Evolutionary conservation across 2,329 filamentous ascomycete genomes (phyloP).

Genomic region (Pyrenochaeta sp.): DNA sequence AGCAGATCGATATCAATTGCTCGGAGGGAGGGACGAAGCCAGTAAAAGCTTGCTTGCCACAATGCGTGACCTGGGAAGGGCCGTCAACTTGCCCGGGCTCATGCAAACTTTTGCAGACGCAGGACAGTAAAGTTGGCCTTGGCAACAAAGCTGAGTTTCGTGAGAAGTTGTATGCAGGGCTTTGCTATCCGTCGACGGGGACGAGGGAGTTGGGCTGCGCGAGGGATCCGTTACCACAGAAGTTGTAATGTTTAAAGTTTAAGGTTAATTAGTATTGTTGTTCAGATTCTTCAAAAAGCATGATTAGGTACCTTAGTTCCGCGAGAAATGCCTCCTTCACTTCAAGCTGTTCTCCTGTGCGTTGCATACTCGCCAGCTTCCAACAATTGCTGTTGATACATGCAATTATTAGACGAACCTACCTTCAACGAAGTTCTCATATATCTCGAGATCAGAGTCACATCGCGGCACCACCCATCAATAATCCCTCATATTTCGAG

Average conservation of each 20-base stretch:
- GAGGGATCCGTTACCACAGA: background rate
- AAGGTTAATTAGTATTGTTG: too few relatives aligned
- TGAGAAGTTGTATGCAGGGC: background rate
- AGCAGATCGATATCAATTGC: background rate
- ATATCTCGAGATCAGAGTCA: too few relatives aligned
- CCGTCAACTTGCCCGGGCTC: constrained; percentile 1
- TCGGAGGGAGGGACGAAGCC: background rate
- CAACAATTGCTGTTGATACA: too few relatives aligned
- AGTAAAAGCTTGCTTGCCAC: constrained; percentile 5
- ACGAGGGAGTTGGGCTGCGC: background rate
- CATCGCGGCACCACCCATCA: too few relatives aligned
- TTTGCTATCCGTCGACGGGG: background rate
- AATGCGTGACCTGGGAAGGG: background rate
- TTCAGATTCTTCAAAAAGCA: too few relatives aligned
- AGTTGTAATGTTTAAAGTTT: background rate
- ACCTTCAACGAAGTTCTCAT: too few relatives aligned
- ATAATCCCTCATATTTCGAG: too few relatives aligned
- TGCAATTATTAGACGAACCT: too few relatives aligned
- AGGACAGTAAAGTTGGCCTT: constrained; percentile 1
- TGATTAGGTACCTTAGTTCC: too few relatives aligned
- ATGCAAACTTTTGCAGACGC: constrained; percentile 3
- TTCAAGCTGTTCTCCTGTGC: too few relatives aligned
- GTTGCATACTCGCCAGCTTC: too few relatives aligned
- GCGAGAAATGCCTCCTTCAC: too few relatives aligned
- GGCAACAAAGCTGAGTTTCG: background rate